Conservation (phyloP, 1,284 basidiomycete species). For the Austroboletus novae-zelandiae region DNA sequence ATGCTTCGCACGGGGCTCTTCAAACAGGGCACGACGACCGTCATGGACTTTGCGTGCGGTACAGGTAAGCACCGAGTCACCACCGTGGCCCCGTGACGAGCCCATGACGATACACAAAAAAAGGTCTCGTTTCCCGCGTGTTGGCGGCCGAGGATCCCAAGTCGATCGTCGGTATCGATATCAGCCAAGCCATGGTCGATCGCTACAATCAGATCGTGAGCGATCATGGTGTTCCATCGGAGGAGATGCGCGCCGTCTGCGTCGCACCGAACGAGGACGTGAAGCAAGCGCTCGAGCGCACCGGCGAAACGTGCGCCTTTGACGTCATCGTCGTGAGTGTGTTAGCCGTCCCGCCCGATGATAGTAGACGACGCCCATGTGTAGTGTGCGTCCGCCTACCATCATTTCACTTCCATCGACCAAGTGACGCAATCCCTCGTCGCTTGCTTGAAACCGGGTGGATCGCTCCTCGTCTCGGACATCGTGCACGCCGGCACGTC, state of each 20-base stretch:
- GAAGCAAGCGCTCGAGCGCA: slow-evolving; percentile 40
- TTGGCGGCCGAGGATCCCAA: slow-evolving; percentile 52
- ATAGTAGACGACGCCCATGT: neutral
- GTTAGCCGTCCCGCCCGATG: neutral
- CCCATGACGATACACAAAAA: neutral
- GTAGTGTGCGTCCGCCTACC: slow-evolving; percentile 67
- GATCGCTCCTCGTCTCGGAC: slow-evolving; percentile 59
- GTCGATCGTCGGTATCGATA: slow-evolving; percentile 66
- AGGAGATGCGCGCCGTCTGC: slow-evolving; percentile 62
- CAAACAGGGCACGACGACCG: slow-evolving; percentile 50
- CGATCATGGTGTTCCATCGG: slow-evolving; percentile 54
- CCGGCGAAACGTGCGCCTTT: slow-evolving; percentile 38
- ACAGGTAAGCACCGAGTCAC: slow-evolving; percentile 43
- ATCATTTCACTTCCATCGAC: slow-evolving; percentile 58
- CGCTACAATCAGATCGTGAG: slow-evolving; percentile 53
- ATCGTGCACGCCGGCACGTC: slow-evolving; percentile 32
- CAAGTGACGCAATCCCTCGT: slow-evolving; percentile 51
- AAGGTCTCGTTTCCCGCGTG: slow-evolving; percentile 57
- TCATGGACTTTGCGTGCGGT: slow-evolving; percentile 74
- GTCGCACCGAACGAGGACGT: slow-evolving; percentile 35
- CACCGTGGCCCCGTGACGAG: neutral
- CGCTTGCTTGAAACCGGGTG: slow-evolving; percentile 58
- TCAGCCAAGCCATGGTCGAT: slow-evolving; percentile 64
- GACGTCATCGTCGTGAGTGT: slow-evolving; percentile 60
- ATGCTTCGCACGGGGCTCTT: slow-evolving; percentile 50